A percentile compares a stretch with the other conserved stretches of the same genome.
These are phyloP conservation scores for Suhomyces yuchorum DNA, from an alignment of 1,139 yeast species.

Conservation along the genomic window DNA sequence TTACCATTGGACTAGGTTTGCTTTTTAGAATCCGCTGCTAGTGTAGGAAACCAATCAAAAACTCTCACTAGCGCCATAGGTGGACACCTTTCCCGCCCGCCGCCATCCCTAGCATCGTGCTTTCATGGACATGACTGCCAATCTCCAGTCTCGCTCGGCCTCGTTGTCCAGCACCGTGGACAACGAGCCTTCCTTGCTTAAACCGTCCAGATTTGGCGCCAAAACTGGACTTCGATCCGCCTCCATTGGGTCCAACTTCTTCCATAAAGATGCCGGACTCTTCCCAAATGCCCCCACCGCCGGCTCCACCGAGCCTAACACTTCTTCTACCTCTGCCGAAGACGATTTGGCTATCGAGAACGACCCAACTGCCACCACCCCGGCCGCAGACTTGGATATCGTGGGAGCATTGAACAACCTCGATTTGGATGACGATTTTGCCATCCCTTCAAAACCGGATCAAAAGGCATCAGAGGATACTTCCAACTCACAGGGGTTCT, in stretches of 20 bases:
- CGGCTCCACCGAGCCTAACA: conserved; percentile 2
- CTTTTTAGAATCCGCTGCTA: neutral
- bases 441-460: conserved; percentile 2
- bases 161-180: conserved; percentile 23
- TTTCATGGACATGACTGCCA: conserved; percentile 13
- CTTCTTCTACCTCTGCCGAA: conserved; percentile 6
- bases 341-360: conserved; percentile 3
- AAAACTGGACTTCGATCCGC: conserved; percentile 21
- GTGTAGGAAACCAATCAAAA: neutral
- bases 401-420: conserved; percentile 47
- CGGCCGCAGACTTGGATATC: conserved; percentile 33
- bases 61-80: neutral
- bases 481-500: conserved; percentile 8
- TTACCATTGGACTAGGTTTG: neutral
- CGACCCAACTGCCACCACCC: conserved; percentile 1
- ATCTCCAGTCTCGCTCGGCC: conserved; percentile 20
- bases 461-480: conserved; percentile 4
- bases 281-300: conserved; percentile 4
- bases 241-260: conserved; percentile 30
- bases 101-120: neutral
- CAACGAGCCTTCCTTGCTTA: conserved; percentile 12
- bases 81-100: neutral
- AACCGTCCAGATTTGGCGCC: conserved; percentile 8
- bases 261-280: conserved; percentile 23
- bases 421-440: conserved; percentile 41